Evolutionary conservation across 2,329 filamentous ascomycete species (phyloP).

Genomic region (Aspergillus phoenicis): DNA sequence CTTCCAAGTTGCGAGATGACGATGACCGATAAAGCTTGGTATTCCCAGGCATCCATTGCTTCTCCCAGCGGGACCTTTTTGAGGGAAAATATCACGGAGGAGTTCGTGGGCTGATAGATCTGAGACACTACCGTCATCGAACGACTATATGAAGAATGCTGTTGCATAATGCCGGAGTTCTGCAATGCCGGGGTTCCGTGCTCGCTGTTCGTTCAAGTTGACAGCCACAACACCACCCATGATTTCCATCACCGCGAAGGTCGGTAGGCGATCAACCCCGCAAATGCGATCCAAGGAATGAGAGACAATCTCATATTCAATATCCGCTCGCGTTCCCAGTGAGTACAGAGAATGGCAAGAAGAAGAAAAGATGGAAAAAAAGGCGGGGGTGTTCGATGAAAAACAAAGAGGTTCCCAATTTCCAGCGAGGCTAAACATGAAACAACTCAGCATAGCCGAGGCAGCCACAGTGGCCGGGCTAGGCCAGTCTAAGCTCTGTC

Average conservation of each 20-base stretch:
- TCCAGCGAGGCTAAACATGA: background rate
- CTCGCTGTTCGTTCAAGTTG: background rate
- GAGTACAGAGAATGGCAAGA: background rate
- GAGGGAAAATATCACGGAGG: background rate
- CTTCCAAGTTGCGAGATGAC: too few species aligned
- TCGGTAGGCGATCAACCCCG: background rate
- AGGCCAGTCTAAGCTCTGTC: background rate
- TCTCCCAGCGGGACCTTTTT: background rate
- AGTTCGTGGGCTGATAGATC: background rate
- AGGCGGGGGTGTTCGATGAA: background rate
- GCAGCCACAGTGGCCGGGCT: background rate
- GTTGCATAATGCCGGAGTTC: background rate
- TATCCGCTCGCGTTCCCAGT: background rate
- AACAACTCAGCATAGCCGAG: slow-evolving; percentile 4
- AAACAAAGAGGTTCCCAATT: background rate
- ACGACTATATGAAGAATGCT: background rate
- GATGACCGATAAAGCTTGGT: background rate
- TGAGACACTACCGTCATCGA: background rate
- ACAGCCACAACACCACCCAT: slow-evolving; percentile 1
- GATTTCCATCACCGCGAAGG: background rate
- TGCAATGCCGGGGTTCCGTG: background rate
- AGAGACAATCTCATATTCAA: background rate
- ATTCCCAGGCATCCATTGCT: background rate
- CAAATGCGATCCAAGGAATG: background rate
- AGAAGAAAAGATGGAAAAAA: too few species aligned